Percentiles rank a stretch among this genome's conserved stretches.
Evolutionary conservation across 73 alveolate genomes (phyloP).

Genomic region (Stentor roeselii): DNA sequence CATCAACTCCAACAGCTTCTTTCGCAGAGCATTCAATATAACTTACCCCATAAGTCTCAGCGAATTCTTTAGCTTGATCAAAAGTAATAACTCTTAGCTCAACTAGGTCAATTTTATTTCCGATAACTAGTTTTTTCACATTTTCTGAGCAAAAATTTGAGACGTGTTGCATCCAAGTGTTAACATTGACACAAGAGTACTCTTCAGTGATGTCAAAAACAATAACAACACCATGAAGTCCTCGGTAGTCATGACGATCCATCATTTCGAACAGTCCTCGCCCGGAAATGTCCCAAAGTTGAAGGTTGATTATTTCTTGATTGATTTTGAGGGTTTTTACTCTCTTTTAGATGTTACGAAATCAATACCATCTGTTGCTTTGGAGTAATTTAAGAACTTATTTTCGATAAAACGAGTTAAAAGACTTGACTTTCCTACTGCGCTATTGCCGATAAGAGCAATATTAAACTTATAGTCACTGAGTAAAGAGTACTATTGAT

Average conservation of each 20-base stretch:
- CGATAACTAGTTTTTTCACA: slow-evolving; percentile 62
- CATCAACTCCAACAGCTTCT: background rate
- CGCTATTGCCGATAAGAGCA: background rate
- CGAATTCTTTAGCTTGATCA: background rate
- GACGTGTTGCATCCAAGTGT: background rate
- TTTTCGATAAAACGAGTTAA: background rate
- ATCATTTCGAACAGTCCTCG: background rate
- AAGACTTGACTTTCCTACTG: background rate
- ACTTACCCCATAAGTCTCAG: background rate
- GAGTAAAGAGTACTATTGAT: too few relatives aligned
- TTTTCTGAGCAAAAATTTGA: slow-evolving; percentile 29
- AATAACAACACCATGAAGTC: background rate
- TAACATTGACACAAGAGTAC: background rate
- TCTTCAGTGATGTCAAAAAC: background rate
- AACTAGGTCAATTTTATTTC: slow-evolving; percentile 69
- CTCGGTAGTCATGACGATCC: background rate
- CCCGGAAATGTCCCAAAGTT: slow-evolving; percentile 12
- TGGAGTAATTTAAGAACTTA: too few relatives aligned
- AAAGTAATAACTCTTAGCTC: too few relatives aligned
- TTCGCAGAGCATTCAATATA: background rate
- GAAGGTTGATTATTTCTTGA: background rate
- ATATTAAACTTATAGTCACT: background rate
- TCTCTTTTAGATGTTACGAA: background rate
- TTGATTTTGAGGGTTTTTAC: background rate
- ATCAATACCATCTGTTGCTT: background rate